Percentiles rank a stretch among this genome's conserved stretches.
These are phyloP conservation scores for Liquidambar formosana DNA, from an alignment of 164 flowering plant genomes.

Conservation along the genomic window DNA sequence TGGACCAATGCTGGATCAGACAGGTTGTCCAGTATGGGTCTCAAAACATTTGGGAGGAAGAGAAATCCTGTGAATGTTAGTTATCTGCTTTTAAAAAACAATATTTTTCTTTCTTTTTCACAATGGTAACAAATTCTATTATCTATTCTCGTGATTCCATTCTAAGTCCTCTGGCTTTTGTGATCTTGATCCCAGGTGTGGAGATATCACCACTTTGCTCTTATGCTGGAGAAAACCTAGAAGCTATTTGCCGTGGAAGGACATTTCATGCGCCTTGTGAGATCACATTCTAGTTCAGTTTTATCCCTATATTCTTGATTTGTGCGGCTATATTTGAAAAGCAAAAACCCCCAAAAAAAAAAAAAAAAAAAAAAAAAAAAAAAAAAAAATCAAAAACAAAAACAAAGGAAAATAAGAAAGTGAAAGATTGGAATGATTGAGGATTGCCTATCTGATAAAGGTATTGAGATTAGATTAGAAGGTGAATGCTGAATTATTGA, in stretches of 20 bases:
- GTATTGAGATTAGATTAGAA: too few species aligned
- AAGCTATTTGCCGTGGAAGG: slow-evolving; percentile 93
- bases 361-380: too few species aligned
- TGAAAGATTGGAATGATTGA: too few species aligned
- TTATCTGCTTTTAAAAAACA: neutral
- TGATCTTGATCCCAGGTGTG: slow-evolving; percentile 53
- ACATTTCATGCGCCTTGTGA: slow-evolving; percentile 99
- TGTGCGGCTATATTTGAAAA: slow-evolving; percentile 10
- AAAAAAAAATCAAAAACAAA: too few species aligned
- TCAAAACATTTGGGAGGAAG: neutral
- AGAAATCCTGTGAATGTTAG: neutral
- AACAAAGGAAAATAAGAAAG: too few species aligned
- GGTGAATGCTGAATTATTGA: too few species aligned
- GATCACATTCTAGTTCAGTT: slow-evolving; percentile 59
- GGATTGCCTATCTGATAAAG: too few species aligned
- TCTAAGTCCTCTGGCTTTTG: neutral
- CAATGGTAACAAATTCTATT: neutral
- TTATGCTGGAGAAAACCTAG: slow-evolving; percentile 95
- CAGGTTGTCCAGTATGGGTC: neutral
- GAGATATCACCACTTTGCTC: slow-evolving; percentile 95
- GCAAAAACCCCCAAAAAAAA: too few species aligned
- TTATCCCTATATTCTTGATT: neutral
- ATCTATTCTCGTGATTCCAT: neutral
- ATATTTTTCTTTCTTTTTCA: neutral
- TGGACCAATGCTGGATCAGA: neutral